Percentiles rank a stretch among this genome's conserved stretches.
phyloP scores from a whole-genome alignment of 2,329 filamentous ascomycete genomes.

The Claviceps maximensis region DNA sequence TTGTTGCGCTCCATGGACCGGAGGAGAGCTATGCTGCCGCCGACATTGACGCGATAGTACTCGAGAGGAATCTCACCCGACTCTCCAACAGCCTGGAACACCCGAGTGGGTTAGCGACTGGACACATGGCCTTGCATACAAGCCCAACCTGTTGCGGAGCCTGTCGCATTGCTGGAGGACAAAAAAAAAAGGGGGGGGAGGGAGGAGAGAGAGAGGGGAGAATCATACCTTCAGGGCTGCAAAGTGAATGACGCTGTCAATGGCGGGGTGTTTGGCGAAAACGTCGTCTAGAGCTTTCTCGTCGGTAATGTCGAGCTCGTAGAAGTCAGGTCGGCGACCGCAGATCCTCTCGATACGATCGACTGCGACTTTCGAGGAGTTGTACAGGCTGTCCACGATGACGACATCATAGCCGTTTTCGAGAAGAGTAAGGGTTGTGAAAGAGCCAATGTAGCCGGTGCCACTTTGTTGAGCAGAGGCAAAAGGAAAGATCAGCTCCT shows the following conservation, averaged over 20 bases:
- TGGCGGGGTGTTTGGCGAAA: conserved; percentile 78
- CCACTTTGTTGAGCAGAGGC: conserved; percentile 38
- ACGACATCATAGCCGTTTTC: conserved; percentile 93
- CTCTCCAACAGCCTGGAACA: conserved; percentile 74
- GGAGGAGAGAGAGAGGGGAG: background rate
- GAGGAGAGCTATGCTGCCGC: conserved; percentile 78
- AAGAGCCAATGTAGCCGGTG: conserved; percentile 97
- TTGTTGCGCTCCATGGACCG: conserved; percentile 78
- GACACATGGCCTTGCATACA: background rate
- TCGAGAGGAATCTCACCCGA: conserved; percentile 87
- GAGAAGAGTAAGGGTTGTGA: conserved; percentile 84
- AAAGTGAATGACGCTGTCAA: conserved; percentile 98
- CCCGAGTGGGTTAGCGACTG: background rate
- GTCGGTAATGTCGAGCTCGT: conserved; percentile 79
- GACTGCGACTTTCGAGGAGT: conserved; percentile 81
- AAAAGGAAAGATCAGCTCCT: conserved; percentile 11
- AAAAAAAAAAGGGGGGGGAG: too few relatives aligned
- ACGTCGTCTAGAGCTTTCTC: conserved; percentile 72
- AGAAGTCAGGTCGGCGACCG: conserved; percentile 76
- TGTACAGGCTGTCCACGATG: conserved; percentile 93
- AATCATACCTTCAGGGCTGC: conserved; percentile 74
- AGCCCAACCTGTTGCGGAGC: background rate
- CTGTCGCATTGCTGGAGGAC: background rate
- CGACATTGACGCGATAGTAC: conserved; percentile 96
- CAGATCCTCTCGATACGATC: conserved; percentile 91